phyloP scores from a whole-genome alignment of 2,329 filamentous ascomycete species.

The Hyphodiscus sp. region DNA sequence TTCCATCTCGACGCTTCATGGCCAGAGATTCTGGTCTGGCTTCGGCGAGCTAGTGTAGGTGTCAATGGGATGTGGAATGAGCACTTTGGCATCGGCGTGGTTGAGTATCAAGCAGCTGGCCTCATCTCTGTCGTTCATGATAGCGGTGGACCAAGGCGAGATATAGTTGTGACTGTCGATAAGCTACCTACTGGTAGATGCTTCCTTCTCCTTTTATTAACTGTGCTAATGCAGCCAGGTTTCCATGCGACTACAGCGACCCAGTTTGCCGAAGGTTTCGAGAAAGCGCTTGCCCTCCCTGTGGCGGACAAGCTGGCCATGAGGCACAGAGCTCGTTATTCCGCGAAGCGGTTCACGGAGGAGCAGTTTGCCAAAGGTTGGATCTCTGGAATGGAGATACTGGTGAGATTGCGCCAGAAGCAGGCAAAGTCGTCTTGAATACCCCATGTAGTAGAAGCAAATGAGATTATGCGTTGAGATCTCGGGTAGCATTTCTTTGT shows the following conservation, averaged over 20 bases:
- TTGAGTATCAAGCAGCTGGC: conserved; percentile 95
- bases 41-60: conserved; percentile 71
- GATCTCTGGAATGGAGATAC: conserved; percentile 64
- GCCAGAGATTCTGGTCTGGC: conserved; percentile 76
- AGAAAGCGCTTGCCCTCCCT: conserved; percentile 61
- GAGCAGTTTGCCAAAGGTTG: conserved; percentile 77
- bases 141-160: conserved; percentile 84
- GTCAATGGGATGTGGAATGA: conserved; percentile 99
- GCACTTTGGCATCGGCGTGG: conserved; percentile 96
- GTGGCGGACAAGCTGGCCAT: conserved; percentile 61
- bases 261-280: conserved; percentile 77
- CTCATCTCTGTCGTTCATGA: conserved; percentile 90
- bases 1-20: conserved; percentile 89
- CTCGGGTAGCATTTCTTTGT: too few species aligned
- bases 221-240: conserved; percentile 40
- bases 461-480: not conserved
- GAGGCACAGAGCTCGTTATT: conserved; percentile 67
- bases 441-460: not conserved
- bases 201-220: not conserved
- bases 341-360: conserved; percentile 80
- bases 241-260: conserved; percentile 75
- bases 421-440: not conserved
- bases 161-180: conserved; percentile 81
- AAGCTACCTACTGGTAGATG: conserved; percentile 67
- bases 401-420: conserved; percentile 43